phyloP scores from a whole-genome alignment of 1,284 basidiomycete genomes.

The Cutaneotrichosporon cavernicola region DNA sequence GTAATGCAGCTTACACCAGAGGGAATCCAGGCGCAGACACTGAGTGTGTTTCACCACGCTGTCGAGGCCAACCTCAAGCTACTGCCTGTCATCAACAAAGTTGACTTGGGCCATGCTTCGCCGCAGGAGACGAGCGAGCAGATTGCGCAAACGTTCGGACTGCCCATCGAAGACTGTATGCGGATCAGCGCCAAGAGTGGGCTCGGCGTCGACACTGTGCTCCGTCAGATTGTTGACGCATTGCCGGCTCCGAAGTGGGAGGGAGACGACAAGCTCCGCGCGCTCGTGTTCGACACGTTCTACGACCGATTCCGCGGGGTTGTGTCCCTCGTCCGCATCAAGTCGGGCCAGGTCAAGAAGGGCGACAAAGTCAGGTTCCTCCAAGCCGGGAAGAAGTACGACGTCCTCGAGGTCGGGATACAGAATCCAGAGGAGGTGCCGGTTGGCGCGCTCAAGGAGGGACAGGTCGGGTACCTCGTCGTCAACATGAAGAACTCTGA shows the following conservation, averaged over 20 bases:
- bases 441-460: conserved; percentile 68
- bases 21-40: conserved; percentile 95
- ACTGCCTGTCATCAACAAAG: conserved; percentile 94
- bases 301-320: conserved; percentile 97
- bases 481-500: conserved; percentile 98
- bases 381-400: conserved; percentile 86
- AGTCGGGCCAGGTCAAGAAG: conserved; percentile 62
- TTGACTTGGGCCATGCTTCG: conserved; percentile 82
- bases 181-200: conserved; percentile 92
- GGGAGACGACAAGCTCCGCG: conserved; percentile 65
- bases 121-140: conserved; percentile 76
- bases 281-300: conserved; percentile 88
- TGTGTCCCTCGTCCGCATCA: conserved; percentile 81
- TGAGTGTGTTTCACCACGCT: conserved; percentile 91
- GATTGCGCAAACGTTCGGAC: conserved; percentile 76
- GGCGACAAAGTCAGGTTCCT: conserved; percentile 86
- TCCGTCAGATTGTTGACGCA: conserved; percentile 75
- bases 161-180: conserved; percentile 69
- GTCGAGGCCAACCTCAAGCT: conserved; percentile 77
- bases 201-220: conserved; percentile 66
- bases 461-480: conserved; percentile 77
- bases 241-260: conserved; percentile 69
- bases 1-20: conserved; percentile 49
- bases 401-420: conserved; percentile 86
- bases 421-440: conserved; percentile 85